Percentiles rank a stretch among this genome's conserved stretches.
These are phyloP conservation scores for Marasmius oreades DNA, from an alignment of 1,284 basidiomycete species.

Conservation along the genomic window DNA sequence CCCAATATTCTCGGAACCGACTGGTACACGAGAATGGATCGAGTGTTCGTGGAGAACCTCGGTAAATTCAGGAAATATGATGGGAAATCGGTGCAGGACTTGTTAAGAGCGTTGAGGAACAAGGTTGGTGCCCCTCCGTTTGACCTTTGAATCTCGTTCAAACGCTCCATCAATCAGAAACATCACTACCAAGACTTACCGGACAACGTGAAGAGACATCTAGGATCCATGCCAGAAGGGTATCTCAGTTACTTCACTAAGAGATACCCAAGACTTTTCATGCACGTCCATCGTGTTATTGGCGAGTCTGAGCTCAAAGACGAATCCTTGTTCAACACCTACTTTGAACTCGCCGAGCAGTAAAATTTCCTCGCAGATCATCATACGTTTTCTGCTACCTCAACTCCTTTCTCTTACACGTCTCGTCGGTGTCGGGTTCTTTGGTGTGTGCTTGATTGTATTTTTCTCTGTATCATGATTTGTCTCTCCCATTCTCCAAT, in stretches of 20 bases:
- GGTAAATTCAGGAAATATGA: constrained; percentile 98
- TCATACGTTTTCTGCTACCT: background rate
- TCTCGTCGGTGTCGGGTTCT: background rate
- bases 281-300: constrained; percentile 88
- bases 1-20: constrained; percentile 75
- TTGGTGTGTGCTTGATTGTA: background rate
- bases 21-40: constrained; percentile 88
- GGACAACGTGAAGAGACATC: constrained; percentile 80
- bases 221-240: constrained; percentile 89
- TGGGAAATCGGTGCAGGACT: constrained; percentile 84
- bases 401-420: background rate
- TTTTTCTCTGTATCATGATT: background rate
- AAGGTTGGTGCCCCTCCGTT: constrained; percentile 64
- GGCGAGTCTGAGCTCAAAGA: constrained; percentile 59
- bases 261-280: constrained; percentile 87
- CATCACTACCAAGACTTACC: constrained; percentile 97
- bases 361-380: background rate
- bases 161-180: constrained; percentile 62
- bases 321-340: constrained; percentile 84
- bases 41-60: constrained; percentile 87
- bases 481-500: too few relatives aligned
- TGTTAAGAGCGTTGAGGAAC: constrained; percentile 90
- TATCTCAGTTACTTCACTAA: constrained; percentile 91
- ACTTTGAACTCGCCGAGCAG: constrained; percentile 71
- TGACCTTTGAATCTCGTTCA: too few relatives aligned